Conservation (phyloP, 352 stramenopile species). For the Halophytophthora polymorphica region DNA sequence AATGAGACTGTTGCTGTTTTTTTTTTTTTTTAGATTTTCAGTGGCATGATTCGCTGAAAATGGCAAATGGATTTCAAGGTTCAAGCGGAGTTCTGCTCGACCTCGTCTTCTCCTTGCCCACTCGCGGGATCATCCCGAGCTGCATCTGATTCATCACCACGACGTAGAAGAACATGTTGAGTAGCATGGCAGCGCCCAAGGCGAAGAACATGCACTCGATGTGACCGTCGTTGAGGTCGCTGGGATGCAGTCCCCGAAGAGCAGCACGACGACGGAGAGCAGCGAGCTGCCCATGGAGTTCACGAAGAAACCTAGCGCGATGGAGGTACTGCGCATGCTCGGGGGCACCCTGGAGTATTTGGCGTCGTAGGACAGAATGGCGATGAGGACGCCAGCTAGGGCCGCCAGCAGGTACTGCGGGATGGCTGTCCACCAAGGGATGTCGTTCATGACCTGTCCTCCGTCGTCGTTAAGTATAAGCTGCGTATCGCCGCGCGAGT, state of each 20-base stretch:
- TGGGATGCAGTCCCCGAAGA: constrained; percentile 45
- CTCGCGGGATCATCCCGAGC: constrained; percentile 17
- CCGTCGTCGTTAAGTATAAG: constrained; percentile 26
- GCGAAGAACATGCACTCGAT: constrained; percentile 43
- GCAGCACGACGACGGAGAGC: constrained; percentile 48
- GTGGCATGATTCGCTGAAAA: too few species aligned
- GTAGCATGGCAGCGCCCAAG: constrained; percentile 22
- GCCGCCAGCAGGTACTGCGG: constrained; percentile 35
- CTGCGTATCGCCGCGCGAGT: constrained; percentile 9
- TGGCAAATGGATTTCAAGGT: too few species aligned
- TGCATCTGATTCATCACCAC: constrained; percentile 32
- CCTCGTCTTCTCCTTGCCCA: constrained; percentile 4
- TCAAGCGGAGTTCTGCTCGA: too few species aligned
- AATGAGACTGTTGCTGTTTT: too few species aligned
- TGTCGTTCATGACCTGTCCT: constrained; percentile 31
- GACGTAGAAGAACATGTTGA: constrained; percentile 30
- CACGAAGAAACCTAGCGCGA: constrained; percentile 31
- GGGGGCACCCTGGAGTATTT: constrained; percentile 31
- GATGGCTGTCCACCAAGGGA: constrained; percentile 40
- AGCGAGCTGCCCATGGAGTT: constrained; percentile 46
- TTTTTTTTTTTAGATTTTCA: too few species aligned
- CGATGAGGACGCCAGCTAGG: constrained; percentile 35
- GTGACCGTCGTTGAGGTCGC: constrained; percentile 50
- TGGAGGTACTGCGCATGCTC: constrained; percentile 28
- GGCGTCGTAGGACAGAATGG: constrained; percentile 39